These are phyloP conservation scores for Globisporangium emineosum DNA, from an alignment of 352 stramenopile genomes.

Conservation along the genomic window DNA sequence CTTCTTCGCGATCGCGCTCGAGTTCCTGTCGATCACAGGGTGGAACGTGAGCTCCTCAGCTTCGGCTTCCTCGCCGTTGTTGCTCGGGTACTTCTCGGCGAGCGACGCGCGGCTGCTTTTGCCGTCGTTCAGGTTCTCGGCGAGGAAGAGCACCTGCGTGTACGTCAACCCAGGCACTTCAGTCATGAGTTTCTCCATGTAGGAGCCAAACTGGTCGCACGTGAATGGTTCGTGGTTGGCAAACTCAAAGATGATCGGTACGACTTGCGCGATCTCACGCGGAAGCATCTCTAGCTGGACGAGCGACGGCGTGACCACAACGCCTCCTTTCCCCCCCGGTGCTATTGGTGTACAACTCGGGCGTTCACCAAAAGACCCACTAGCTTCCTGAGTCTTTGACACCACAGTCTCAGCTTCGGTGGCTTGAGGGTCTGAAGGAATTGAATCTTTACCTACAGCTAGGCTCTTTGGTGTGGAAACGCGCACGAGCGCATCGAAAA, in stretches of 20 bases:
- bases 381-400: neutral
- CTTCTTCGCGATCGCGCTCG: constrained; percentile 51
- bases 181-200: constrained; percentile 64
- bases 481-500: constrained; percentile 43
- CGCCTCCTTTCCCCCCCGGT: neutral
- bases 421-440: neutral
- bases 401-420: neutral
- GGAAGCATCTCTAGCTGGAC: constrained; percentile 48
- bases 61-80: constrained; percentile 24
- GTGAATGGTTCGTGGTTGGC: constrained; percentile 46
- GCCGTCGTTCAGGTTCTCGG: constrained; percentile 44
- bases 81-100: constrained; percentile 11
- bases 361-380: neutral
- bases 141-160: constrained; percentile 70
- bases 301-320: constrained; percentile 25
- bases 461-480: constrained; percentile 6
- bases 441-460: neutral
- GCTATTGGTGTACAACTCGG: neutral
- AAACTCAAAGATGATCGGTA: constrained; percentile 66
- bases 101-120: constrained; percentile 27
- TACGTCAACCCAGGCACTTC: constrained; percentile 65
- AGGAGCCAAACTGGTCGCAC: constrained; percentile 32
- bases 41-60: constrained; percentile 63
- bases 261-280: constrained; percentile 47
- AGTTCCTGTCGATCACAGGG: constrained; percentile 72